Conservation (phyloP, 345 rosid species). For the Euclidium syriacum region DNA sequence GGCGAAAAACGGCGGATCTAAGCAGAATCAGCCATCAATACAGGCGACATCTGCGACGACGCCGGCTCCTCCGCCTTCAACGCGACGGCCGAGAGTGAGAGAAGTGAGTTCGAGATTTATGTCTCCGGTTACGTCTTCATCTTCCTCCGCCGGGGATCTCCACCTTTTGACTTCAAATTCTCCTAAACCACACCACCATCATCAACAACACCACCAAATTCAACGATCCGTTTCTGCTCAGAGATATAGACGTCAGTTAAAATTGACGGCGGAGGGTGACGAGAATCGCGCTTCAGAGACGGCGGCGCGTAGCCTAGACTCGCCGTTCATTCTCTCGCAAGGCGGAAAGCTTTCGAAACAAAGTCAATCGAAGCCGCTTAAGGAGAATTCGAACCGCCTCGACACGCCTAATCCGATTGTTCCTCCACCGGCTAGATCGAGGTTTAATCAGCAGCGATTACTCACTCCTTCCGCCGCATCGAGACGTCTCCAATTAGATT, state of each 20-base stretch:
- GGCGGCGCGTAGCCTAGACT: slow-evolving; percentile 38
- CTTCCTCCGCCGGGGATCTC: slow-evolving; percentile 30
- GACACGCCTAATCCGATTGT: neutral
- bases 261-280: slow-evolving; percentile 21
- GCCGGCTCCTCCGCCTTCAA: slow-evolving; percentile 36
- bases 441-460: neutral
- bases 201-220: slow-evolving; percentile 6
- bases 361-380: neutral
- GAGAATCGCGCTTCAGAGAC: slow-evolving; percentile 41
- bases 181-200: slow-evolving; percentile 25
- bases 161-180: slow-evolving; percentile 32
- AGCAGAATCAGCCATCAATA: slow-evolving; percentile 3
- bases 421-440: slow-evolving; percentile 9
- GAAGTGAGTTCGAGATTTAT: slow-evolving; percentile 73
- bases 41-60: neutral
- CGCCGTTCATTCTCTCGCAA: slow-evolving; percentile 27
- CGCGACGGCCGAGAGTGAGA: slow-evolving; percentile 66
- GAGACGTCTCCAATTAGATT: slow-evolving; percentile 43
- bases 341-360: slow-evolving; percentile 3
- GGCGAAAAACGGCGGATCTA: neutral
- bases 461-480: slow-evolving; percentile 39
- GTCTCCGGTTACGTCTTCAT: slow-evolving; percentile 46
- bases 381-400: slow-evolving; percentile 4
- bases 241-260: slow-evolving; percentile 39
- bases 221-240: slow-evolving; percentile 42